Evolutionary conservation across 768 basidiomycete species (phyloP).

Genomic region (Leccinum subgranulosum): DNA sequence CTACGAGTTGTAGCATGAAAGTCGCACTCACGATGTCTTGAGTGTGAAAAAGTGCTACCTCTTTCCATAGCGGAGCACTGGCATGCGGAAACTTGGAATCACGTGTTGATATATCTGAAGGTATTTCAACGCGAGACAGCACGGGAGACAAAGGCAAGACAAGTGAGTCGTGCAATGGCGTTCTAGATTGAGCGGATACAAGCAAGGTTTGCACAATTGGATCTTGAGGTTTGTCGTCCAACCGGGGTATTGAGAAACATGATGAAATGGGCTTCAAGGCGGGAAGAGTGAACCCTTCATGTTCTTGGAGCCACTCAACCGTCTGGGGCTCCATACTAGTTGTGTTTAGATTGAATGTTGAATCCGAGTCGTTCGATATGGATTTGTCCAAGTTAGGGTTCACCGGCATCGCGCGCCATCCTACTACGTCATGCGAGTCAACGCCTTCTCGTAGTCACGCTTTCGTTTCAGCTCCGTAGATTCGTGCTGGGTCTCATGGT

Average conservation of each 20-base stretch:
- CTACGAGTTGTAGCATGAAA: background rate
- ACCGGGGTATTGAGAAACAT: constrained; percentile 58
- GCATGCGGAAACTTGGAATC: background rate
- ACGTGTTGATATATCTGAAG: background rate
- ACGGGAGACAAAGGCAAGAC: background rate
- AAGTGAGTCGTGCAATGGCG: background rate
- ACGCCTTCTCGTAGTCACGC: too few species aligned
- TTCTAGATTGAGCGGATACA: constrained; percentile 3
- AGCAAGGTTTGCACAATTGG: constrained; percentile 65
- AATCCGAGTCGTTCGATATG: too few species aligned
- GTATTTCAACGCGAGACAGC: background rate
- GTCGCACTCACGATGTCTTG: constrained; percentile 14
- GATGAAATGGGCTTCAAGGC: constrained; percentile 41
- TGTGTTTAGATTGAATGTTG: background rate
- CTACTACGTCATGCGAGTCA: too few species aligned
- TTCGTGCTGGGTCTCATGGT: background rate
- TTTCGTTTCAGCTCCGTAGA: background rate
- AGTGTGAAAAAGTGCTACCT: constrained; percentile 4
- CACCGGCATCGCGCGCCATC: too few species aligned
- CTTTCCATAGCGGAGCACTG: constrained; percentile 17
- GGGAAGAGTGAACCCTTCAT: constrained; percentile 17
- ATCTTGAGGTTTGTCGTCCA: constrained; percentile 73
- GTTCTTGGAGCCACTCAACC: constrained; percentile 14
- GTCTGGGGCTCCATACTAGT: constrained; percentile 1
- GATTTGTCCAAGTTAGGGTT: background rate